phyloP scores from a whole-genome alignment of 208 protist genomes.

The Angomonas ambiguus region DNA sequence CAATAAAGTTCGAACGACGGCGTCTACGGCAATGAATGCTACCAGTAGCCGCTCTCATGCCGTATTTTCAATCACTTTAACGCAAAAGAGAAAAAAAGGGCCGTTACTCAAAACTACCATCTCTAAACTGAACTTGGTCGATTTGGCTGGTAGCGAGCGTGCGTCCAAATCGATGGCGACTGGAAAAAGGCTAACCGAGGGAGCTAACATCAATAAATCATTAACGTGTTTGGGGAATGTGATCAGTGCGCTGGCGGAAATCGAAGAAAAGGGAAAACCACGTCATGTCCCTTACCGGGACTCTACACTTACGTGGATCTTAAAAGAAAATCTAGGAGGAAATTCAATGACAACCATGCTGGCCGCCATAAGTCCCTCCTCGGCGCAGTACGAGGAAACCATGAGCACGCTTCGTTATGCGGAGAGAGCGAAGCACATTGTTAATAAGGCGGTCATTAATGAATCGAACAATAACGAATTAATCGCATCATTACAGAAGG shows the following conservation, averaged over 20 bases:
- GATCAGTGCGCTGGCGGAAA: slow-evolving; percentile 45
- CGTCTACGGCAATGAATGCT: slow-evolving; percentile 90
- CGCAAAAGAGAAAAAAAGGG: slow-evolving; percentile 46
- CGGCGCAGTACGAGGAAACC: slow-evolving; percentile 61
- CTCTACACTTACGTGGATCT: slow-evolving; percentile 83
- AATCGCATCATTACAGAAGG: slow-evolving; percentile 58
- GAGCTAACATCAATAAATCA: slow-evolving; percentile 67
- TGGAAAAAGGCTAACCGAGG: slow-evolving; percentile 82
- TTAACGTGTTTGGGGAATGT: slow-evolving; percentile 54
- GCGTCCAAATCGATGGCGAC: slow-evolving; percentile 77
- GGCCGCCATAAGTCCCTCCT: slow-evolving; percentile 57
- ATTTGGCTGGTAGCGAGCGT: slow-evolving; percentile 81
- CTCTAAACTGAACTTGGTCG: slow-evolving; percentile 72
- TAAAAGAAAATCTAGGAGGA: slow-evolving; percentile 86
- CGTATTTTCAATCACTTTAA: slow-evolving; percentile 84
- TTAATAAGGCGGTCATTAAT: slow-evolving; percentile 85
- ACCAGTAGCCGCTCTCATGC: slow-evolving; percentile 86
- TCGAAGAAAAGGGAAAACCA: slow-evolving; percentile 23
- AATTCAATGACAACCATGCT: slow-evolving; percentile 92
- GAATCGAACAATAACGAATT: slow-evolving; percentile 83
- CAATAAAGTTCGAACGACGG: slow-evolving; percentile 79
- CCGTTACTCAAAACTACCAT: slow-evolving; percentile 39
- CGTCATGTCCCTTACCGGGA: slow-evolving; percentile 86
- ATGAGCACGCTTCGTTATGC: slow-evolving; percentile 78
- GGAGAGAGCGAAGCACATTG: slow-evolving; percentile 73